Conservation (phyloP, 2,329 filamentous ascomycete species). For the Cladophialophora psammophila region DNA sequence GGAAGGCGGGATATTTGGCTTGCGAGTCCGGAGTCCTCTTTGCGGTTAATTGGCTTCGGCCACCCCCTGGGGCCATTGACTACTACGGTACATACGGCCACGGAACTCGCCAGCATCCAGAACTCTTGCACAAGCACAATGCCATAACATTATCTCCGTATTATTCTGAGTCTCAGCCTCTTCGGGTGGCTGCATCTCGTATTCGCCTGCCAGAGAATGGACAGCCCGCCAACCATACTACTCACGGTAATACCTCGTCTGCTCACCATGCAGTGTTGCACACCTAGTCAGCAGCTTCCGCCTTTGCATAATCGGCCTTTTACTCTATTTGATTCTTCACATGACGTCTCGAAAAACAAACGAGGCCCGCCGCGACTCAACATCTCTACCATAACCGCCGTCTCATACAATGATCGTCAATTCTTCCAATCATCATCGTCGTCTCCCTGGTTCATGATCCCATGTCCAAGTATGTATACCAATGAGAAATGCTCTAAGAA, state of each 20-base stretch:
- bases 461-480: not conserved
- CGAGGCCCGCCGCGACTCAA: not conserved
- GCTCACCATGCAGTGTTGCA: conserved; percentile 13
- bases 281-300: not conserved
- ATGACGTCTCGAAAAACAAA: not conserved
- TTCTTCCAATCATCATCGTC: conserved; percentile 1
- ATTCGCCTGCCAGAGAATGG: not conserved
- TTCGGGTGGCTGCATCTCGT: not conserved
- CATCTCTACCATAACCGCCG: not conserved
- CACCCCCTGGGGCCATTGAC: not conserved
- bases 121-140: not conserved
- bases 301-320: conserved; percentile 7
- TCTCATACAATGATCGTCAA: not conserved
- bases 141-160: not conserved
- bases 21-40: not conserved
- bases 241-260: conserved; percentile 6
- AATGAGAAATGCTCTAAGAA: conserved; percentile 3
- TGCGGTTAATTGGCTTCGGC: too few species aligned
- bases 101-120: conserved; percentile 5
- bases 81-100: not conserved
- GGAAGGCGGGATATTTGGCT: conserved; percentile 5
- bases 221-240: not conserved
- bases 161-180: not conserved
- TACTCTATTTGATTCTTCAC: not conserved
- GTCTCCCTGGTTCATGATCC: not conserved